Percentiles rank a stretch among this genome's conserved stretches.
phyloP scores from a whole-genome alignment of 306 rosid genomes.

The Datisca glomerata region DNA sequence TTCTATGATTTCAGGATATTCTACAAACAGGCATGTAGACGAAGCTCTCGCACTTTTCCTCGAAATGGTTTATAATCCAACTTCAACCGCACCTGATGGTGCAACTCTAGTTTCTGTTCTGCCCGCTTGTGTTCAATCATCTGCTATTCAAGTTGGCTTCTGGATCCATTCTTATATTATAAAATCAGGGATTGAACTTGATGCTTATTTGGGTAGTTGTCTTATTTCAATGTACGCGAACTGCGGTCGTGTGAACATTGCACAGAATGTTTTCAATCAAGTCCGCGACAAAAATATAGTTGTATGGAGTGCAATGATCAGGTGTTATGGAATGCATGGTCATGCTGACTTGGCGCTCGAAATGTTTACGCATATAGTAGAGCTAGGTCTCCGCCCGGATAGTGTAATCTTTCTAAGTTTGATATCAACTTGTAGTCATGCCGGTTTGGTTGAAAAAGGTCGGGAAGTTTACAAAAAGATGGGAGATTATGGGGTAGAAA shows the following conservation, averaged over 20 bases:
- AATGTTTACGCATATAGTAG: conserved; percentile 38
- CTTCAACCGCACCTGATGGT: conserved; percentile 26
- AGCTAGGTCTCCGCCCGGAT: conserved; percentile 31
- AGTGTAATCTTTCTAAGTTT: conserved; percentile 41
- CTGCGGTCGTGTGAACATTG: conserved; percentile 46
- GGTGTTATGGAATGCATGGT: conserved; percentile 71
- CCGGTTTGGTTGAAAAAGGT: conserved; percentile 51
- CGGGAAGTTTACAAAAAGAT: conserved; percentile 37
- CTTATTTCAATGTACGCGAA: conserved; percentile 56
- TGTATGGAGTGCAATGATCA: conserved; percentile 60
- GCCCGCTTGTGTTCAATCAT: conserved; percentile 49
- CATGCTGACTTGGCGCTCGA: conserved; percentile 40
- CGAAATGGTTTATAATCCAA: conserved; percentile 29
- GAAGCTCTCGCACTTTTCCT: conserved; percentile 42
- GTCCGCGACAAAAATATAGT: conserved; percentile 29
- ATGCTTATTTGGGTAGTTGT: conserved; percentile 46
- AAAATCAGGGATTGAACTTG: conserved; percentile 40
- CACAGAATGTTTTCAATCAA: conserved; percentile 37
- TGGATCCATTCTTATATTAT: conserved; percentile 62
- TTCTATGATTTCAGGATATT: conserved; percentile 59
- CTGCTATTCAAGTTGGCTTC: conserved; percentile 42
- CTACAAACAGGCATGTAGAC: conserved; percentile 27
- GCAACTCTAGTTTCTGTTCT: conserved; percentile 53
- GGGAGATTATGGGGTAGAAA: conserved; percentile 45
- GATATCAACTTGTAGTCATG: conserved; percentile 67